These are phyloP conservation scores for Leccinum rimulosum DNA, from an alignment of 768 basidiomycete genomes.

Conservation along the genomic window DNA sequence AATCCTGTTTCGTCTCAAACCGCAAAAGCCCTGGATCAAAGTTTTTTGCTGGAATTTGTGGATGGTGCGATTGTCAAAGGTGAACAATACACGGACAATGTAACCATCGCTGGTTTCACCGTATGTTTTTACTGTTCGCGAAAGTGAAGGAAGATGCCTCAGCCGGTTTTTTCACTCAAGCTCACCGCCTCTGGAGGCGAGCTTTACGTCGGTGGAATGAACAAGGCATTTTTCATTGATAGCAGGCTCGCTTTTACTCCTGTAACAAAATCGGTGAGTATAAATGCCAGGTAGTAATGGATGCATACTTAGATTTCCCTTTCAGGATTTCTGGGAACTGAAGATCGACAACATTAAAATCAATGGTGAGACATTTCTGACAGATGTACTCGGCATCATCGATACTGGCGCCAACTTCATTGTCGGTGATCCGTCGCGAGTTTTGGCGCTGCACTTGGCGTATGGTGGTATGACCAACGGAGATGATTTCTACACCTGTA, in stretches of 20 bases:
- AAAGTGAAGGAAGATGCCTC: background rate
- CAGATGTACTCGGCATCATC: background rate
- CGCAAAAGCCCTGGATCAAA: too few relatives aligned
- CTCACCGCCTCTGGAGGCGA: background rate
- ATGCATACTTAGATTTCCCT: background rate
- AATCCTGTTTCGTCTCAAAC: too few relatives aligned
- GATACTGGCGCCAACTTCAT: background rate
- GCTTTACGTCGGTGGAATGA: background rate
- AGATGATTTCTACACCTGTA: background rate
- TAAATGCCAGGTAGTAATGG: background rate
- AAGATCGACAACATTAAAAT: background rate
- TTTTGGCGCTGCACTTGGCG: background rate
- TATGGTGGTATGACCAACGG: background rate
- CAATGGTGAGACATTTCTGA: background rate
- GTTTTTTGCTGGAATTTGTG: too few relatives aligned
- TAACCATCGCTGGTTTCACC: conserved; percentile 4
- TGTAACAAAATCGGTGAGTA: background rate
- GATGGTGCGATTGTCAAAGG: conserved; percentile 18
- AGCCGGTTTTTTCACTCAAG: background rate
- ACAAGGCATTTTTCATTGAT: background rate
- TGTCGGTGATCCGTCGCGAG: background rate
- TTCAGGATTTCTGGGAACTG: background rate
- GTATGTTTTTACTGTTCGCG: background rate
- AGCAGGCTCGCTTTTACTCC: background rate
- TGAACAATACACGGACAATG: conserved; percentile 36